These are phyloP conservation scores for Salvia splendens DNA, from an alignment of 257 asterid genomes.

Conservation along the genomic window DNA sequence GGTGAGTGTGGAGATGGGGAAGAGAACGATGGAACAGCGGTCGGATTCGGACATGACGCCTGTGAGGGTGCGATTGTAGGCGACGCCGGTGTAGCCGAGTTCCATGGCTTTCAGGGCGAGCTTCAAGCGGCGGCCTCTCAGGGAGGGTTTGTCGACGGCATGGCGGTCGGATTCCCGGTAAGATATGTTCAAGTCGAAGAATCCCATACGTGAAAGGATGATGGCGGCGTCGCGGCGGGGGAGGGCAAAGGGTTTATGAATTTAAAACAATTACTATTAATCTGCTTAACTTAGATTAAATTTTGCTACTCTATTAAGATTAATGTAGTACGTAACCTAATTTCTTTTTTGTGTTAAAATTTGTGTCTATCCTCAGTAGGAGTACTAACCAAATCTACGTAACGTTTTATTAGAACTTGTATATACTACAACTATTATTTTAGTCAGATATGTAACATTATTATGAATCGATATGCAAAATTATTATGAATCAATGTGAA, in stretches of 20 bases:
- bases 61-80: conserved; percentile 77
- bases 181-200: conserved; percentile 78
- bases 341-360: too few species aligned
- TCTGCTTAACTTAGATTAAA: too few species aligned
- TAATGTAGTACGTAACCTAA: too few species aligned
- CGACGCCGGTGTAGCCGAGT: conserved; percentile 81
- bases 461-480: too few species aligned
- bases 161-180: conserved; percentile 72
- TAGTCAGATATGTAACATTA: too few species aligned
- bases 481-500: too few species aligned
- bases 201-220: conserved; percentile 52
- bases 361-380: too few species aligned
- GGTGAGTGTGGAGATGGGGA: conserved; percentile 61
- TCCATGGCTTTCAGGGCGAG: conserved; percentile 70
- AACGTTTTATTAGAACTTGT: too few species aligned
- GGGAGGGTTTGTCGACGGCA: conserved; percentile 49
- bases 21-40: conserved; percentile 62
- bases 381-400: too few species aligned
- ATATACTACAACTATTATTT: too few species aligned
- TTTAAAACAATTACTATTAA: too few species aligned
- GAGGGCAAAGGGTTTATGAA: neutral
- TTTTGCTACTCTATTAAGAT: too few species aligned
- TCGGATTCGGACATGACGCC: conserved; percentile 86
- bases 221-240: conserved; percentile 25
- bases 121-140: conserved; percentile 66